Evolutionary conservation across 2,329 filamentous ascomycete genomes (phyloP).

Genomic region (Colletotrichum costaricense): DNA sequence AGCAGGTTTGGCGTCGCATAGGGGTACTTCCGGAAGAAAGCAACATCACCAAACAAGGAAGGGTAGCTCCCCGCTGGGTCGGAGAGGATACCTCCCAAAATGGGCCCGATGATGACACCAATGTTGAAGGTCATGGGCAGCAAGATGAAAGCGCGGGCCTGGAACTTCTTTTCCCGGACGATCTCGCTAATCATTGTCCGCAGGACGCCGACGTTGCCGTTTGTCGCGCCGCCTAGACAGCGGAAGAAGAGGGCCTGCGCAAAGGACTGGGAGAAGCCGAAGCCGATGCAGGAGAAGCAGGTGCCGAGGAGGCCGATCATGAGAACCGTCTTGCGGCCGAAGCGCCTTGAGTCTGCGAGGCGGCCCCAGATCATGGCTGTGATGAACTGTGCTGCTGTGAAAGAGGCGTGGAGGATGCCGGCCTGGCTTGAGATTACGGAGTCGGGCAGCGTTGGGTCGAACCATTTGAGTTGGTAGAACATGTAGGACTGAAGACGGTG

Average conservation of each 20-base stretch:
- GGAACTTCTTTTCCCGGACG: slow-evolving; percentile 59
- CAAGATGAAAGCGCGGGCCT: slow-evolving; percentile 59
- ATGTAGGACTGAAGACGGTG: slow-evolving; percentile 71
- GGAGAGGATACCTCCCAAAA: slow-evolving; percentile 75
- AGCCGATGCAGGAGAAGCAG: slow-evolving; percentile 72
- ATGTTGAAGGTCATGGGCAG: slow-evolving; percentile 61
- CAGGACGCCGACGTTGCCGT: slow-evolving; percentile 62
- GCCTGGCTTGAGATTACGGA: slow-evolving; percentile 81
- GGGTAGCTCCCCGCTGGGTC: slow-evolving; percentile 75
- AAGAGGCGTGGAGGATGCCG: slow-evolving; percentile 81
- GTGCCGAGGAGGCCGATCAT: slow-evolving; percentile 81
- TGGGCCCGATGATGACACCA: slow-evolving; percentile 57
- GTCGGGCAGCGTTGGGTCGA: slow-evolving; percentile 65
- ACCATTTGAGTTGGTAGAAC: slow-evolving; percentile 89
- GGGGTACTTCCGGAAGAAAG: slow-evolving; percentile 60
- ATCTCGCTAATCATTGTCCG: slow-evolving; percentile 73
- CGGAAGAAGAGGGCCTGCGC: slow-evolving; percentile 73
- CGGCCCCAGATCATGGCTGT: slow-evolving; percentile 88
- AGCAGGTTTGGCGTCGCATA: slow-evolving; percentile 67
- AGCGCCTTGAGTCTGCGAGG: slow-evolving; percentile 69
- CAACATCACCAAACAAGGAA: slow-evolving; percentile 56
- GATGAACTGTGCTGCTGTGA: slow-evolving; percentile 84
- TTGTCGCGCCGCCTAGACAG: slow-evolving; percentile 69
- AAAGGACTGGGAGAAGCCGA: slow-evolving; percentile 78
- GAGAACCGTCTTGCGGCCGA: slow-evolving; percentile 82